Evolutionary conservation across 2,329 filamentous ascomycete species (phyloP).

Genomic region (Cucurbitaria berberidis): DNA sequence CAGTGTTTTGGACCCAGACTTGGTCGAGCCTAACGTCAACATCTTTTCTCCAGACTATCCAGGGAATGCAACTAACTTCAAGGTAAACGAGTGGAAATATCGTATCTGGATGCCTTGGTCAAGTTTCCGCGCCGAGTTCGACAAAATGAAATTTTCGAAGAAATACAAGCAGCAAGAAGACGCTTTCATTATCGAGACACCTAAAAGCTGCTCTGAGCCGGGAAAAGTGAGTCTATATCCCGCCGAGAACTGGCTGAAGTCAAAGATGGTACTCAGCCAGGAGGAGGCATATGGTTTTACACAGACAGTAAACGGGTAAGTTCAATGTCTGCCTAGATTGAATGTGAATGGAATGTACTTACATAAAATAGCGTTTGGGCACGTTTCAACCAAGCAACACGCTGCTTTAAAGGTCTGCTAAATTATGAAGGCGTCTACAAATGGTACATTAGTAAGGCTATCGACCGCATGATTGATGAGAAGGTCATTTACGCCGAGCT

Average conservation of each 20-base stretch:
- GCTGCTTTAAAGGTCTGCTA: slow-evolving; percentile 75
- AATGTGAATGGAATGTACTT: neutral
- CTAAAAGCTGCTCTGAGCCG: slow-evolving; percentile 23
- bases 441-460: slow-evolving; percentile 64
- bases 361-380: slow-evolving; percentile 56
- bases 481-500: slow-evolving; percentile 75
- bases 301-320: slow-evolving; percentile 62
- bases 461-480: slow-evolving; percentile 67
- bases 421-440: slow-evolving; percentile 69
- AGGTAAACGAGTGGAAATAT: slow-evolving; percentile 10
- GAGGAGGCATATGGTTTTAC: slow-evolving; percentile 62
- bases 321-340: neutral
- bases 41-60: slow-evolving; percentile 61
- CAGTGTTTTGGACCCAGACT: slow-evolving; percentile 53
- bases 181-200: slow-evolving; percentile 3
- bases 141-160: slow-evolving; percentile 41
- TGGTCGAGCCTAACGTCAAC: slow-evolving; percentile 34
- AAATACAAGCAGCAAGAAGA: slow-evolving; percentile 13
- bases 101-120: slow-evolving; percentile 54
- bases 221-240: slow-evolving; percentile 17
- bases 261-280: slow-evolving; percentile 68
- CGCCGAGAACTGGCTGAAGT: slow-evolving; percentile 62
- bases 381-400: slow-evolving; percentile 71
- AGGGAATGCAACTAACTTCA: slow-evolving; percentile 33
- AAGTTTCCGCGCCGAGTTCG: slow-evolving; percentile 52